phyloP scores from a whole-genome alignment of 768 basidiomycete species.

The Suillus clintonianus region DNA sequence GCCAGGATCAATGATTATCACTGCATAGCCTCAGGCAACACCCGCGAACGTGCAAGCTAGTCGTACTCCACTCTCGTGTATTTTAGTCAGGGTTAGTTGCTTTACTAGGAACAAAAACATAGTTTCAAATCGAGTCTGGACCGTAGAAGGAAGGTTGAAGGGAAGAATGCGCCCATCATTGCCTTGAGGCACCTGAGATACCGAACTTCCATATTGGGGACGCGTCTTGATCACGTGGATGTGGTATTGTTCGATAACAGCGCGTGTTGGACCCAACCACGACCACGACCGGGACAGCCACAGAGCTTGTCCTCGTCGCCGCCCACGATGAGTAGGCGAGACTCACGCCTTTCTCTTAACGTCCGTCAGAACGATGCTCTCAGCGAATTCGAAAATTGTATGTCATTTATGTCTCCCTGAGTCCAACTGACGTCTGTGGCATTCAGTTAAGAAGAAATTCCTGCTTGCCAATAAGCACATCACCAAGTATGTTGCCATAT shows the following conservation, averaged over 20 bases:
- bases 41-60: conserved; percentile 7
- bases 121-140: neutral
- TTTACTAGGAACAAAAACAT: conserved; percentile 8
- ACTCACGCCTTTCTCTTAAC: conserved; percentile 50
- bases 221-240: conserved; percentile 32
- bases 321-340: conserved; percentile 36
- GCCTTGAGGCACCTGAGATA: conserved; percentile 27
- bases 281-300: conserved; percentile 20
- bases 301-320: conserved; percentile 16
- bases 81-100: conserved; percentile 17
- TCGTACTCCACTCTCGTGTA: conserved; percentile 12
- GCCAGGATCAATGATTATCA: conserved; percentile 16
- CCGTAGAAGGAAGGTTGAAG: conserved; percentile 30
- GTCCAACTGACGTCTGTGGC: conserved; percentile 29
- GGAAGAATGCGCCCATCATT: neutral
- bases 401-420: conserved; percentile 33
- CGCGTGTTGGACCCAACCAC: conserved; percentile 27
- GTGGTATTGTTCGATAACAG: conserved; percentile 35
- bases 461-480: conserved; percentile 90
- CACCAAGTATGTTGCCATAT: conserved; percentile 61
- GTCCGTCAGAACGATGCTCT: conserved; percentile 77
- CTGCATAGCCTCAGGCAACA: conserved; percentile 1
- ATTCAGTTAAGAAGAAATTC: conserved; percentile 89
- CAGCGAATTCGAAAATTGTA: conserved; percentile 84
- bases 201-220: conserved; percentile 14